Base-by-base conservation (phyloP, 1,139 yeast genomes). In the Candida anutae region DNA sequence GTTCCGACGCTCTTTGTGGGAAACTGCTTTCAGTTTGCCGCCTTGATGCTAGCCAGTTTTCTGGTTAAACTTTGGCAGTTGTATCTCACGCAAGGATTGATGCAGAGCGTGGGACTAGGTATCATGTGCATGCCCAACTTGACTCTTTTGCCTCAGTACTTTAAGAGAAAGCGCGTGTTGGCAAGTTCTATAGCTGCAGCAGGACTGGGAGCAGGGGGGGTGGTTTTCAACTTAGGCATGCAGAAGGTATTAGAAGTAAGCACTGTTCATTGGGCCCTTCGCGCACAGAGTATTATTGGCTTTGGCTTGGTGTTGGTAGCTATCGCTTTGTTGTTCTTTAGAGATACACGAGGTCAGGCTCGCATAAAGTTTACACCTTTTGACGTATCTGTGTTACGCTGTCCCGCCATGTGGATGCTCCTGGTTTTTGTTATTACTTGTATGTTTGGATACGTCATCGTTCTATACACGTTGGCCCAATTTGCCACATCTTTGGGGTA, bases 201-300 rank as follows among this genome's bases (percentile, higher is more conserved):
- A 1, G 83, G 84, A 0, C 65, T 80, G 2, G 76, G 81, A 6
- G 50, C 67, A 5, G 87, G 84, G 2, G 85, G 85, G 2, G 63
- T 78, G 20, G 24, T 51, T 38, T 53, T 45, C 39, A 50, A 48
- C 28, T 40, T 56, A 36, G 59, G 53, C 12, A 51, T 54, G 53
- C 56, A 54, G 33, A 39, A 39, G 18, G 43, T 56, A 10, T 38
- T 53, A 4, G 41, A 50, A 26, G 28, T 28, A 3, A 33, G 29
- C 13, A 41, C 48, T 4, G 48, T 50, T 13, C 50, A 27, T 55
- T 73, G 43, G 80, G 81, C 32, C 45, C 63, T 50, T 52, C 53
- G 40, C 56, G 54, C 29, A 20, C 65, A 42, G 52, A 39, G 51
- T 17, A 50, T 55, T n/a, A 47, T 55, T 13, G 44, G 50, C 14